Evolutionary conservation across 768 basidiomycete genomes (phyloP), one percentile per base, ranked within the genome.

Genomic region (Russula brevipes): DNA sequence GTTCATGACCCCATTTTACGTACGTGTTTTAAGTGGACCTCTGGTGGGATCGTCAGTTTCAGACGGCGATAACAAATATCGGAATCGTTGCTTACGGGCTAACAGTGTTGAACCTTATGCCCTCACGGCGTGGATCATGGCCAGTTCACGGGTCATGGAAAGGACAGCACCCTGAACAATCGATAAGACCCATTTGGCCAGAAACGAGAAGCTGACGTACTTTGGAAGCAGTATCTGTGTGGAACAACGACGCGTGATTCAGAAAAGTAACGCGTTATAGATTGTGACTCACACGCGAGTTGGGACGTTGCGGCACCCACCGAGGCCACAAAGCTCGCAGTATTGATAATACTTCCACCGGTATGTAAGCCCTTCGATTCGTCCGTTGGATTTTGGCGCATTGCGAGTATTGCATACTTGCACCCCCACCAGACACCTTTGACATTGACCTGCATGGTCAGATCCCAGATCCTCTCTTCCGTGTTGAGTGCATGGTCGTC

Each of bases 401-500:
- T 99, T 42, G 97, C 97, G 56, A 88, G 79, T 72, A 99, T 95
- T 5, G 96, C 97, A 71, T 98, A 88, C 76, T 98, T 98, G 81
- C 90, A 95, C 38, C 97, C 97, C 87, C 89, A 99, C 97, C 96
- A 98, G 63, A 98, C 97, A 56, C 97, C 97, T 77, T 98, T 99
- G 71, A 96, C 84, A 74, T 98, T 98, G 79, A 98, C 86, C 66
- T 87, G 83, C 87, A 91, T 91, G 2, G 91, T 93, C 61, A 93
- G 79, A 72, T 92, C 91, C 96, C 97, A 99, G 75, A 98, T 93
- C 55, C 81, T 84, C 76, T 99, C 97, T 72, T 96, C 94, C 17
- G 97, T 99, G 74, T 93, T 96, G 71, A 98, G 79, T 12, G 96
- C 97, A 72, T 94, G 87, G 72, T 97, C 96, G 69, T 99, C 96